These are phyloP conservation scores for Cordyceps javanica DNA, from an alignment of 2,329 filamentous ascomycete genomes.

Conservation along the genomic window DNA sequence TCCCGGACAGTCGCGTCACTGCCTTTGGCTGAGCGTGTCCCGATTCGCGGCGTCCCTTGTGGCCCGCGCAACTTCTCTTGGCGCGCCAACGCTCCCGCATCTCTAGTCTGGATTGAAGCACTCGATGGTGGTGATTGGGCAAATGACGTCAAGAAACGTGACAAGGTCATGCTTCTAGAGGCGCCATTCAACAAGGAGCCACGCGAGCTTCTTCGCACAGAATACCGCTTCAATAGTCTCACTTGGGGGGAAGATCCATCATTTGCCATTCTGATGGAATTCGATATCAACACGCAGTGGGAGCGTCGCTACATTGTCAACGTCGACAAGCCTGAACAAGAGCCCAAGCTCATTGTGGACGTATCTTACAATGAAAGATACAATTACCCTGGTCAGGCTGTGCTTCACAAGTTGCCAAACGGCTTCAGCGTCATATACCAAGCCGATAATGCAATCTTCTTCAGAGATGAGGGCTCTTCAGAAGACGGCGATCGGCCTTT, in stretches of 20 bases:
- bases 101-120: not conserved
- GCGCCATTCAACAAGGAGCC: slow-evolving; percentile 2
- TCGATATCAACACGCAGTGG: slow-evolving; percentile 1
- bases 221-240: not conserved
- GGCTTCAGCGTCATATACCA: not conserved
- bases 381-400: not conserved
- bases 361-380: slow-evolving; percentile 4
- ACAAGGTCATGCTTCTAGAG: slow-evolving; percentile 8
- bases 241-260: not conserved
- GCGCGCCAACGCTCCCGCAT: slow-evolving; percentile 3
- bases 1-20: not conserved
- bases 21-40: slow-evolving; percentile 3
- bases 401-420: not conserved
- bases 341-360: not conserved
- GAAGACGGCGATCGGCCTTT: slow-evolving; percentile 6
- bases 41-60: not conserved
- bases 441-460: not conserved
- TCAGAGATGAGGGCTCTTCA: not conserved
- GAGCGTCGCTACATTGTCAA: slow-evolving; percentile 10
- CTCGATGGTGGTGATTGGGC: slow-evolving; percentile 6
- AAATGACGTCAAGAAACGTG: not conserved
- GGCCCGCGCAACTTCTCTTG: not conserved
- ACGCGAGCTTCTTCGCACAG: not conserved
- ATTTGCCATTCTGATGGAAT: not conserved
- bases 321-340: not conserved